These are phyloP conservation scores for Aspergillus oerlinghausenensis DNA, from an alignment of 2,329 filamentous ascomycete species.

Conservation along the genomic window DNA sequence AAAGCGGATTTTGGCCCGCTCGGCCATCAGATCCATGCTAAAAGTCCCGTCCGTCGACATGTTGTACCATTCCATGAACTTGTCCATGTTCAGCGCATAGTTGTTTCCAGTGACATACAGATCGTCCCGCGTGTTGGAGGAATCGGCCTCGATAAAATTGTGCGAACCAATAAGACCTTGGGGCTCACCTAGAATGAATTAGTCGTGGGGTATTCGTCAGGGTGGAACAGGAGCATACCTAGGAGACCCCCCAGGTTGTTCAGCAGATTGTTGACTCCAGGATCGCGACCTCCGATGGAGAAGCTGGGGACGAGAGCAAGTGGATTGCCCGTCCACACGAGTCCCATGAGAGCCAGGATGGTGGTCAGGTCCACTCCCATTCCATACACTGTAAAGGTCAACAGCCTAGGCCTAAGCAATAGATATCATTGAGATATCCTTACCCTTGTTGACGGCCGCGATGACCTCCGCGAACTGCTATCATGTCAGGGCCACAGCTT, in stretches of 20 bases:
- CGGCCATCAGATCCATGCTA: conserved; percentile 41
- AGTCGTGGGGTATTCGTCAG: not conserved
- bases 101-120: conserved; percentile 50
- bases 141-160: conserved; percentile 54
- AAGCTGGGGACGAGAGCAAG: conserved; percentile 48
- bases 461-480: conserved; percentile 30
- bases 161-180: conserved; percentile 50
- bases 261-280: conserved; percentile 38
- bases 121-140: conserved; percentile 50
- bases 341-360: conserved; percentile 44
- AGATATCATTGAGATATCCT: not conserved
- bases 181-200: conserved; percentile 33
- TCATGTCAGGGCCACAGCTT: conserved; percentile 2
- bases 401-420: not conserved
- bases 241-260: conserved; percentile 44
- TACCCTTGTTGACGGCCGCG: conserved; percentile 32
- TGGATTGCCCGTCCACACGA: conserved; percentile 48
- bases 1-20: conserved; percentile 44
- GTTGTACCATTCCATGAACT: conserved; percentile 48
- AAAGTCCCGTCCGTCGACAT: conserved; percentile 37
- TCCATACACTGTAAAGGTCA: conserved; percentile 36
- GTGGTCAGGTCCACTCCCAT: conserved; percentile 45
- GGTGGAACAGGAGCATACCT: conserved; percentile 17
- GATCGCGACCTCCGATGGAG: conserved; percentile 48
- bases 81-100: conserved; percentile 49